phyloP scores from a whole-genome alignment of 129 eudicot species.

The Flaveria sonorensis region DNA sequence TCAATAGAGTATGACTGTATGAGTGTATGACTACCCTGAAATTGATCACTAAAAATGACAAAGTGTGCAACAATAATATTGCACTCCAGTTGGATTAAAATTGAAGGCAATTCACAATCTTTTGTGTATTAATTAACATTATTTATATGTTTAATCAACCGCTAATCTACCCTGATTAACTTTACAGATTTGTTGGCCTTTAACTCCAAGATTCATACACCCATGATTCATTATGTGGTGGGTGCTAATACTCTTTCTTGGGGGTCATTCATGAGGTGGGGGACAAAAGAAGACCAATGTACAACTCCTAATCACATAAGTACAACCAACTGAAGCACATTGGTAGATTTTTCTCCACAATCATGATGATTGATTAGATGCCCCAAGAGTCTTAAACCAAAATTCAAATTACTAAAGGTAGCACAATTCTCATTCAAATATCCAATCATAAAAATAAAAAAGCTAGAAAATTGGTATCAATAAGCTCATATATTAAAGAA shows the following conservation, averaged over 20 bases:
- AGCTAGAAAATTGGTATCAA: not conserved
- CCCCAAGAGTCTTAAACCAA: slow-evolving; percentile 17
- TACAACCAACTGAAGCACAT: slow-evolving; percentile 25
- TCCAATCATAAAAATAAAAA: not conserved
- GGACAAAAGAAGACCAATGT: slow-evolving; percentile 31
- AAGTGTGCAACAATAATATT: too few relatives aligned
- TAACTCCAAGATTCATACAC: slow-evolving; percentile 53
- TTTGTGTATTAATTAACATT: not conserved
- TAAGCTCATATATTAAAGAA: not conserved
- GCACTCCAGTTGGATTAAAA: slow-evolving; percentile 18
- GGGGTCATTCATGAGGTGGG: slow-evolving; percentile 35
- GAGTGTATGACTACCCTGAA: too few relatives aligned
- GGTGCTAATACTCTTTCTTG: slow-evolving; percentile 31
- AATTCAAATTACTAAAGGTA: slow-evolving; percentile 24
- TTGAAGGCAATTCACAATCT: not conserved
- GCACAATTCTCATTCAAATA: not conserved
- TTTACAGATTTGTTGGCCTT: slow-evolving; percentile 40
- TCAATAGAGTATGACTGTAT: slow-evolving; percentile 13
- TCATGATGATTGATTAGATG: slow-evolving; percentile 24
- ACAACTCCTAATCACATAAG: slow-evolving; percentile 21
- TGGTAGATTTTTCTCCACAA: slow-evolving; percentile 15
- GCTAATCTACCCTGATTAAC: slow-evolving; percentile 22
- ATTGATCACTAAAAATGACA: too few relatives aligned
- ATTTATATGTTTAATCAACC: slow-evolving; percentile 25
- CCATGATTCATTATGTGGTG: slow-evolving; percentile 33